Evolutionary conservation across 2,329 filamentous ascomycete genomes (phyloP), one percentile per base, ranked within the genome.

Genomic region (Exophiala sp.): DNA sequence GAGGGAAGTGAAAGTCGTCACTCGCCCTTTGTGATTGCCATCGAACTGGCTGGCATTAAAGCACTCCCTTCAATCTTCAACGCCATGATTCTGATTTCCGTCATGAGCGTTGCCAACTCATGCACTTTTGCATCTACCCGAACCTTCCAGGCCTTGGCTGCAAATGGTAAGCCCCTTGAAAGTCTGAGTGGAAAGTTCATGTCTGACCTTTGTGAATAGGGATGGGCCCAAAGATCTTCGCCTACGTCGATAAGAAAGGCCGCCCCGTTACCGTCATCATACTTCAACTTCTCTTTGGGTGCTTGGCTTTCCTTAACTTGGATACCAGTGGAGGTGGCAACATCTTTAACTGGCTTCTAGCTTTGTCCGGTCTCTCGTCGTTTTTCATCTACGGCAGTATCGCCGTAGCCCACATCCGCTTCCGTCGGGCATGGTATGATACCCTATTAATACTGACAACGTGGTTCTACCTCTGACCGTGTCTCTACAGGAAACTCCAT

Each of bases 371-470:
- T 50, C 75, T 87, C 1, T 78, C 81, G 8, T 76, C 81, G 12
- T 75, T 87, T 35, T 86, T 86, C 67, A 81, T 82, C 10, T 87
- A 83, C 83, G 83, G 77, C 18, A 83, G 80, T 34, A 84, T 87
- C 62, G 85, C 81, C 65, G 65, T 84, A 18, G 77, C 82, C 2
- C 85, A 88, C 62, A 86, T 88, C 64, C 82, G 84, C 14, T 50
- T 57, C 39, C 53, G 50, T 44, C 11, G 32, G 6, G 47, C 47
- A 11, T 54, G 55, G 47, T 29, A 44, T 11, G 10, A 43, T 83
- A 86, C 21, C 91, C 96, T 72, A 95, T 96, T 29, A 29, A 5
- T 8, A 8, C 7, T 8, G 2, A 2, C 7, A 29, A 29, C 24
- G 66, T 89, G 91, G 52, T 96, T 96, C 80, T 88, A 91, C 59